These are phyloP conservation scores for Myxozyma kluyveri DNA, from an alignment of 805 yeast species.

Conservation along the genomic window DNA sequence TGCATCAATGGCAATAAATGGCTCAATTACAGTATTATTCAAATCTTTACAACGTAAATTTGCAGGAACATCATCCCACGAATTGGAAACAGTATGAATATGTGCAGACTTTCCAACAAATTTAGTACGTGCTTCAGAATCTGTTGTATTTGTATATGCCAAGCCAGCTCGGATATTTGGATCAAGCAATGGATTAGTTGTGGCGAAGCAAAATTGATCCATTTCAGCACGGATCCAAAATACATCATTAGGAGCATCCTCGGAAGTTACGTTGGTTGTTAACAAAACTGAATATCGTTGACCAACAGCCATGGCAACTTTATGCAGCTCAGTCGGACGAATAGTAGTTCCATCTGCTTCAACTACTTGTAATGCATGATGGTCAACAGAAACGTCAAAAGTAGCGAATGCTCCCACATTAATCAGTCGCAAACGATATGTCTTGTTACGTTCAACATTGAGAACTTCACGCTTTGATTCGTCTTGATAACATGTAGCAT, in stretches of 20 bases:
- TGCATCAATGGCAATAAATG: conserved; percentile 29
- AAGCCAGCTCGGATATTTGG: conserved; percentile 39
- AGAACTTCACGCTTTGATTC: conserved; percentile 27
- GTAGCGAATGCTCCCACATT: conserved; percentile 40
- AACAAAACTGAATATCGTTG: conserved; percentile 75
- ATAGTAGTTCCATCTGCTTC: conserved; percentile 40
- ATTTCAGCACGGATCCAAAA: conserved; percentile 44
- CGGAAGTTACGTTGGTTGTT: conserved; percentile 45
- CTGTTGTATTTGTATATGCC: conserved; percentile 35
- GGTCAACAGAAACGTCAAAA: conserved; percentile 37
- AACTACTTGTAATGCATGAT: conserved; percentile 34
- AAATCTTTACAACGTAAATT: conserved; percentile 34
- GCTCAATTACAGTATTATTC: conserved; percentile 31
- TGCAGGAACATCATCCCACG: conserved; percentile 32
- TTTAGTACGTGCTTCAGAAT: conserved; percentile 9
- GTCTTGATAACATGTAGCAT: conserved; percentile 34
- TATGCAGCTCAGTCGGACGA: conserved; percentile 32
- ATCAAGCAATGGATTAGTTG: conserved; percentile 39
- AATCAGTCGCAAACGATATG: conserved; percentile 34
- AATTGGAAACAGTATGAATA: conserved; percentile 2
- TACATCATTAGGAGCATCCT: conserved; percentile 12
- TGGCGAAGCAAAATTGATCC: conserved; percentile 41
- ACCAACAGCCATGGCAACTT: conserved; percentile 56
- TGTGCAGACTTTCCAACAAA: conserved; percentile 9
- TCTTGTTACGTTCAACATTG: conserved; percentile 19